These are phyloP conservation scores for Seminavis robusta DNA, from an alignment of 108 stramenopile species.

Conservation along the genomic window DNA sequence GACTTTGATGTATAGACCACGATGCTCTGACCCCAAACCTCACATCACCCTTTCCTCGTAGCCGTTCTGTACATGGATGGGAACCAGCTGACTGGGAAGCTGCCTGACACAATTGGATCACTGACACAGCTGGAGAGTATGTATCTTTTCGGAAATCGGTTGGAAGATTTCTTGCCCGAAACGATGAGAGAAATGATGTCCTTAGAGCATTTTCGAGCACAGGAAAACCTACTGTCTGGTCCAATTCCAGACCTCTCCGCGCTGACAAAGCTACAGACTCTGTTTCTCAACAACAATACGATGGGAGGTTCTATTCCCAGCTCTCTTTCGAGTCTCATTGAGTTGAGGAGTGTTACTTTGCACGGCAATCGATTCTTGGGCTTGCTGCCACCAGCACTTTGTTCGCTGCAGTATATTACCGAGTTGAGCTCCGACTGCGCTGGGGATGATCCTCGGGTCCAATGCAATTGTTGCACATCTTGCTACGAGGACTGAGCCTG, in stretches of 20 bases:
- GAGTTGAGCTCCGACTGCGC: constrained; percentile 13
- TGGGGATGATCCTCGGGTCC: background rate
- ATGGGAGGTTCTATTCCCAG: constrained; percentile 6
- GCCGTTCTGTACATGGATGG: background rate
- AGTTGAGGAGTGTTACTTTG: background rate
- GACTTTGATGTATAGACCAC: background rate
- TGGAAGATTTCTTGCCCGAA: background rate
- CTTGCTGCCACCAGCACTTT: background rate
- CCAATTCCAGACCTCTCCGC: constrained; percentile 3
- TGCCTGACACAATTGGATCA: background rate
- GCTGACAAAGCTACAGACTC: constrained; percentile 2
- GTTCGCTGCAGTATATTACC: background rate
- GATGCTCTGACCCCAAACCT: background rate
- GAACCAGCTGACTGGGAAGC: background rate
- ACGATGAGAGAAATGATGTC: background rate
- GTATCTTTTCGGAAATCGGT: background rate
- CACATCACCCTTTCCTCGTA: background rate
- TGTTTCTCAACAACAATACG: constrained; percentile 7
- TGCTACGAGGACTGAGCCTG: too few species aligned
- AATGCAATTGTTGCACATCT: constrained; percentile 12
- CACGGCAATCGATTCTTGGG: constrained; percentile 7
- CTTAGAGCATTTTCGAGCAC: background rate
- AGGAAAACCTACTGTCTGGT: constrained; percentile 4
- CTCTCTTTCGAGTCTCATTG: background rate
- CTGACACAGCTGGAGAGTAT: background rate